Evolutionary conservation across 2,329 filamentous ascomycete genomes (phyloP), one percentile per base, ranked within the genome.

Genomic region (Cytospora paraplurivora): DNA sequence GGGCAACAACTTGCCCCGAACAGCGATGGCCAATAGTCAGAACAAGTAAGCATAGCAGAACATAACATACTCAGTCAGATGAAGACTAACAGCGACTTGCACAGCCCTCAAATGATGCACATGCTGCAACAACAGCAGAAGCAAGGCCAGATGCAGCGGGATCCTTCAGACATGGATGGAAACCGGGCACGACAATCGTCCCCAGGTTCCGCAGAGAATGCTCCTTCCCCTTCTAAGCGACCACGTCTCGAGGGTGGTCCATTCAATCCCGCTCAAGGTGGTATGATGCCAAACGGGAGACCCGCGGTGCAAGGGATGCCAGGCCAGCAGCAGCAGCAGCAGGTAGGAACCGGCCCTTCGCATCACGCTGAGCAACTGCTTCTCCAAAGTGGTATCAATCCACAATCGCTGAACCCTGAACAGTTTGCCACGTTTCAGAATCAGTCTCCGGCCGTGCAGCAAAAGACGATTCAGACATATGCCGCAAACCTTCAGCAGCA

Each of bases 211-310:
- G 88, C 88, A 61, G 93, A 97, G 59, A 95, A 95, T 72, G 93
- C 92, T 33, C 92, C 93, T 5, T 98, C 94, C 37, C 94, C 94
- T 1, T 94, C 91, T 67, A 98, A 98, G 80, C 86, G 93, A 72
- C 91, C 88, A 63, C 90, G 93, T 63, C 85, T 97, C 66, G 88
- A 89, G 72, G 85, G 86, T 71, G 82, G 83, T 38, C 83, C 83
- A 11, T 92, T 92, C 77, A 91, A 91, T 73, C 87, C 88, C 67
- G 88, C 88, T 72, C 89, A 88, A 70, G 78, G 79, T 63, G 81
- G 78, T 67, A 90, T 93, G 84, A 89, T 90, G 78, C 86, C 87
- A 62, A 92, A 91, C 76, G 90, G 89, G 70, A 85, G 86, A 74
- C 89, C 88, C 72, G 79, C 80, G 61, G 81, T 76, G 68, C 88